These are phyloP conservation scores for Hippophae rhamnoides DNA, from an alignment of 306 rosid genomes.

Conservation along the genomic window DNA sequence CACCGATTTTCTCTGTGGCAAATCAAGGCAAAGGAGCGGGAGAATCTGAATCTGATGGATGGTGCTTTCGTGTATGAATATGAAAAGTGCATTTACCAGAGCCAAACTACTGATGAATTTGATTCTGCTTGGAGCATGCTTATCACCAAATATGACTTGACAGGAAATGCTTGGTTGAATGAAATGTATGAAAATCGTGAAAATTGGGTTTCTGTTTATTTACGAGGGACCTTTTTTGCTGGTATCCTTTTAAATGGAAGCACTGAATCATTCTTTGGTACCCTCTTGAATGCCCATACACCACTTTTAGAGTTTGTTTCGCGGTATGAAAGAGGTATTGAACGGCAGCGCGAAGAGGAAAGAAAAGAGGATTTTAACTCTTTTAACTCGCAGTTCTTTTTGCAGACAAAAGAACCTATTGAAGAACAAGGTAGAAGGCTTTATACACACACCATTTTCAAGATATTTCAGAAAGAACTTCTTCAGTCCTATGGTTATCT, in stretches of 20 bases:
- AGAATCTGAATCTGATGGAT: slow-evolving; percentile 47
- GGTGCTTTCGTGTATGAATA: slow-evolving; percentile 54
- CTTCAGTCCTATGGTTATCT: slow-evolving; percentile 77
- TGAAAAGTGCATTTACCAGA: slow-evolving; percentile 67
- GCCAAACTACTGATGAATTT: slow-evolving; percentile 67
- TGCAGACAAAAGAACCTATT: slow-evolving; percentile 84
- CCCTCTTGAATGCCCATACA: slow-evolving; percentile 62
- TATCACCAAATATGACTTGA: slow-evolving; percentile 60
- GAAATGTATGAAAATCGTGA: slow-evolving; percentile 80
- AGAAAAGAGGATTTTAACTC: slow-evolving; percentile 75
- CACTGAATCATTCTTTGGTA: slow-evolving; percentile 68
- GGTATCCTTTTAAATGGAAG: slow-evolving; percentile 69
- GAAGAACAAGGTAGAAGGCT: slow-evolving; percentile 87
- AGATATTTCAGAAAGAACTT: slow-evolving; percentile 86
- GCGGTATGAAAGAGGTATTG: slow-evolving; percentile 72
- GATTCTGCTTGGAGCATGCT: slow-evolving; percentile 63
- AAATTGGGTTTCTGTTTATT: slow-evolving; percentile 77
- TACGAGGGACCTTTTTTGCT: slow-evolving; percentile 68
- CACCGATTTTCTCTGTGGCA: slow-evolving; percentile 91
- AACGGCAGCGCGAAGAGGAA: slow-evolving; percentile 83
- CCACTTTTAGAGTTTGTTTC: slow-evolving; percentile 62
- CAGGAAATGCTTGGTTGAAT: slow-evolving; percentile 62
- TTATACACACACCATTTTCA: slow-evolving; percentile 67
- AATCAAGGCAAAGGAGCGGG: slow-evolving; percentile 69
- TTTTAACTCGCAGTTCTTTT: slow-evolving; percentile 57